Percentiles rank a stretch among this genome's conserved stretches.
Evolutionary conservation across 1,139 yeast genomes (phyloP).

Genomic region (Suhomyces atakaporum): DNA sequence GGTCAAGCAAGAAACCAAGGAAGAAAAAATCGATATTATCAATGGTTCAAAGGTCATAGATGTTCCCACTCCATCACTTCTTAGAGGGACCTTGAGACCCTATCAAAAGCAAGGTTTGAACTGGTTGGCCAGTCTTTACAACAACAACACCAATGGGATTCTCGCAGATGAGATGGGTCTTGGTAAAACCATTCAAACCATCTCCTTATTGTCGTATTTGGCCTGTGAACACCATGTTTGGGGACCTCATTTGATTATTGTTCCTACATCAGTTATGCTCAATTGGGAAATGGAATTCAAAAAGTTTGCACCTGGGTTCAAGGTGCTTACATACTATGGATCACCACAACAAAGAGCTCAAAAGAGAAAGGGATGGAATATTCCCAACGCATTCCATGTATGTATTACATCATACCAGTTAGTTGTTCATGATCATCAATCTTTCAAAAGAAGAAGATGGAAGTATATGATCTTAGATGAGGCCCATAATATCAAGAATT

Average conservation of each 20-base stretch:
- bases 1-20: background rate
- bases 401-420: constrained; percentile 96
- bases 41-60: constrained; percentile 60
- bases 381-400: constrained; percentile 93
- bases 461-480: constrained; percentile 96
- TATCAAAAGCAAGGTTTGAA: constrained; percentile 96
- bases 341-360: constrained; percentile 97
- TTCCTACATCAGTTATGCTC: constrained; percentile 97
- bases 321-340: constrained; percentile 93
- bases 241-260: constrained; percentile 98
- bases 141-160: constrained; percentile 92
- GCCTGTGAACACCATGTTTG: constrained; percentile 94
- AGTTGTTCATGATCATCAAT: constrained; percentile 94
- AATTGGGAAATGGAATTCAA: constrained; percentile 99
- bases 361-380: constrained; percentile 97
- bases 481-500: constrained; percentile 96
- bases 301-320: constrained; percentile 97
- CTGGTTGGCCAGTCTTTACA: constrained; percentile 94
- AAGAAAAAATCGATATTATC: constrained; percentile 13
- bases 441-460: constrained; percentile 92
- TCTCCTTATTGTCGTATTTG: constrained; percentile 77
- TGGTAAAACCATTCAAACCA: constrained; percentile 96
- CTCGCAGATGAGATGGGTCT: constrained; percentile 99
- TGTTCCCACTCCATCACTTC: constrained; percentile 65
- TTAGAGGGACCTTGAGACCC: constrained; percentile 82